These are phyloP conservation scores for Bisporella sp. DNA, from an alignment of 2,329 filamentous ascomycete species.

Conservation along the genomic window DNA sequence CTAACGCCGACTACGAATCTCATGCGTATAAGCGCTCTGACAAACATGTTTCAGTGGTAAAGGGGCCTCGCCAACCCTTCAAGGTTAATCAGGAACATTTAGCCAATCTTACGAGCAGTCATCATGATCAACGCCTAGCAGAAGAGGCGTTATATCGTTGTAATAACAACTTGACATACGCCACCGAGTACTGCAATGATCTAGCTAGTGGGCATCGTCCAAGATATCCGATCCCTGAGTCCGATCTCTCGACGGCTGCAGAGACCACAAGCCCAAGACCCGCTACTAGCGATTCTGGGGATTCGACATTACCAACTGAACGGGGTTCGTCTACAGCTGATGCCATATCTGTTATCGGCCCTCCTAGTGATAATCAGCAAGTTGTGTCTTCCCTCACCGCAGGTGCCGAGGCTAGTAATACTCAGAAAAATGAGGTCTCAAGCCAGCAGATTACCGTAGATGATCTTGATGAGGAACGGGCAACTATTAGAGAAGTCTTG, in stretches of 20 bases:
- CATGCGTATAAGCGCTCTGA: slow-evolving; percentile 57
- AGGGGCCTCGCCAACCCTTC: slow-evolving; percentile 38
- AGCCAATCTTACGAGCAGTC: slow-evolving; percentile 28
- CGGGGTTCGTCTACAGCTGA: slow-evolving; percentile 14
- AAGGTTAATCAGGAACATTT: slow-evolving; percentile 42
- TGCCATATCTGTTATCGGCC: slow-evolving; percentile 5
- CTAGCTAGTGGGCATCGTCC: slow-evolving; percentile 53
- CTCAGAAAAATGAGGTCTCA: slow-evolving; percentile 2
- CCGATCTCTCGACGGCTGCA: slow-evolving; percentile 40
- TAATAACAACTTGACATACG: slow-evolving; percentile 53
- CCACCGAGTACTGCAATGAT: slow-evolving; percentile 69
- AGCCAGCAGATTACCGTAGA: slow-evolving; percentile 54
- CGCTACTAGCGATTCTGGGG: slow-evolving; percentile 24
- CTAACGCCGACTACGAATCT: slow-evolving; percentile 69
- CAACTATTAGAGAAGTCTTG: slow-evolving; percentile 64
- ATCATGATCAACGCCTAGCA: slow-evolving; percentile 54
- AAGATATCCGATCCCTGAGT: slow-evolving; percentile 60
- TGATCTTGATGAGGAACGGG: slow-evolving; percentile 70
- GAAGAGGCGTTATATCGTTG: slow-evolving; percentile 79
- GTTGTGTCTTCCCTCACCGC: slow-evolving; percentile 1
- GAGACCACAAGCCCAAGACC: slow-evolving; percentile 19
- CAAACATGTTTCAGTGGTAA: slow-evolving; percentile 38
- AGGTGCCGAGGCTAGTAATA: slow-evolving; percentile 1
- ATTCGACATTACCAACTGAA: slow-evolving; percentile 22
- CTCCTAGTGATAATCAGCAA: slow-evolving; percentile 13